Evolutionary conservation across 352 stramenopile species (phyloP), one percentile per base, ranked within the genome.

Genomic region (Pythium dissimile): DNA sequence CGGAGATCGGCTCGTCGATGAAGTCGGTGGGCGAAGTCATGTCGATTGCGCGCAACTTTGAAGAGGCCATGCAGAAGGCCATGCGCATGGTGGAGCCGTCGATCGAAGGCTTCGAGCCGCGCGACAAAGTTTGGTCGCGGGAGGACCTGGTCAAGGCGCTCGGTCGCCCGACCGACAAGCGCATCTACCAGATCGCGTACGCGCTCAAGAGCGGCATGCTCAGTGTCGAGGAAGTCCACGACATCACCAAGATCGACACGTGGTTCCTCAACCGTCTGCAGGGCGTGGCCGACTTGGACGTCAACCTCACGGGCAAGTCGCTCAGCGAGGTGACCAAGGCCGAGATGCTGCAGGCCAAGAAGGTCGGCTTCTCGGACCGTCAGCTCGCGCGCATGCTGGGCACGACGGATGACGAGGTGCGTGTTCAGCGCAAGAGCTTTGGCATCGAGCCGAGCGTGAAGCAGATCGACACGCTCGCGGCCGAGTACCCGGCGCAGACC

Each of bases 401-500:
- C 18, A 54, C 66, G 34, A 75, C 75, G 20, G 75, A 90, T 68
- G 70, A 95, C 45, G 45, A 84, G 18, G 85, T 97, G 15, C 86
- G 89, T 34, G 68, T 74, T 38, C 64, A 64, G 55, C 86, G 93
- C 39, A 92, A 96, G 68, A 62, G 72, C 47, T 61, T 97, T 8
- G 90, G 92, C 37, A 78, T 99, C n/a, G 56, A 84, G 16, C 97
- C 97, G 16, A 88, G 86, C 61, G 92, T 98, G 16, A 99, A 99
- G 81, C 97, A 99, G 75, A 98, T 99, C 66, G 97, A 99, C 77
- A 99, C 97, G 12, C 76, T 99, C 12, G 96, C 96, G 30, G 97
- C 96, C 24, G 97, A 99, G 80, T 99, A 98, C 80, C 96, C 96
- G 12, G 96, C 96, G 12, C 83, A 97, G 62, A 99, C 97, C 46